A percentile compares a stretch with the other conserved stretches of the same genome.
phyloP scores from a whole-genome alignment of 2,329 filamentous ascomycete genomes.

The Pseudocercospora ulei region DNA sequence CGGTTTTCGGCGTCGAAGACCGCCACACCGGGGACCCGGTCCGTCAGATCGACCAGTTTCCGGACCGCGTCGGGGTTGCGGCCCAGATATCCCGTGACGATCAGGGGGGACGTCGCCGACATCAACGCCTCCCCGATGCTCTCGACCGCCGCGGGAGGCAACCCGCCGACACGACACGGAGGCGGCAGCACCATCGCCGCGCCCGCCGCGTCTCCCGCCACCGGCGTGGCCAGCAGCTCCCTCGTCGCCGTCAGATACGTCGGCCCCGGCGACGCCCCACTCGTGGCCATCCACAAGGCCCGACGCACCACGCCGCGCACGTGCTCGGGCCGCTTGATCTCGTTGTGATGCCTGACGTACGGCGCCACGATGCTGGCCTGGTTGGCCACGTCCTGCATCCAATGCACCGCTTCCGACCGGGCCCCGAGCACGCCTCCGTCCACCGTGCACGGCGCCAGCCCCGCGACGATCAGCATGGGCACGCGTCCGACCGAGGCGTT shows the following conservation, averaged over 20 bases:
- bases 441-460: conserved; percentile 61
- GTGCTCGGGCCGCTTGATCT: conserved; percentile 70
- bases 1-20: conserved; percentile 64
- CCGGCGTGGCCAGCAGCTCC: conserved; percentile 60
- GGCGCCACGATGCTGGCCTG: conserved; percentile 67
- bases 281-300: conserved; percentile 65
- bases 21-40: conserved; percentile 54
- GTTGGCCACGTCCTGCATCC: conserved; percentile 68
- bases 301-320: conserved; percentile 77
- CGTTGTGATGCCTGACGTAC: conserved; percentile 68
- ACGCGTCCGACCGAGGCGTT: conserved; percentile 63
- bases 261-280: conserved; percentile 58
- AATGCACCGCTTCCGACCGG: conserved; percentile 69
- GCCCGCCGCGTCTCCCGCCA: too few relatives aligned
- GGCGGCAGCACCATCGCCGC: background rate
- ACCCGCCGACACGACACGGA: conserved; percentile 51
- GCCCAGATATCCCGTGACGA: conserved; percentile 59
- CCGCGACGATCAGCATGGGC: conserved; percentile 64
- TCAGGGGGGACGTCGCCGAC: conserved; percentile 52
- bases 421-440: conserved; percentile 58
- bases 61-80: conserved; percentile 53
- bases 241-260: conserved; percentile 66
- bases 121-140: conserved; percentile 54
- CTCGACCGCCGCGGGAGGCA: conserved; percentile 45
- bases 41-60: conserved; percentile 54